These are phyloP conservation scores for Cadophora malorum DNA, from an alignment of 2,329 filamentous ascomycete species.

Conservation along the genomic window DNA sequence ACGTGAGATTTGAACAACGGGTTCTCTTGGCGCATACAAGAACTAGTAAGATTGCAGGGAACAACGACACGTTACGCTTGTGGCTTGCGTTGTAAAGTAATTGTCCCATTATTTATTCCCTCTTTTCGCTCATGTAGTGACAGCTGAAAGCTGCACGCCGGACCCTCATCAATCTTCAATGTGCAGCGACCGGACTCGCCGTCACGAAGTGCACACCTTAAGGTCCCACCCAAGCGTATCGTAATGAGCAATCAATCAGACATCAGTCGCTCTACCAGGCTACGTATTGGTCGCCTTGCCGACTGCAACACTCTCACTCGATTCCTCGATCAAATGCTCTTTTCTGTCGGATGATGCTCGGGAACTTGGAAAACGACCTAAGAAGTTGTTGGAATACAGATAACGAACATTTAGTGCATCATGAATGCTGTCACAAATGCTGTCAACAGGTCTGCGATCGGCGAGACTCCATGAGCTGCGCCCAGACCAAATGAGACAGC, in stretches of 20 bases:
- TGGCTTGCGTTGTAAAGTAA: not conserved
- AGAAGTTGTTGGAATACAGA: slow-evolving; percentile 38
- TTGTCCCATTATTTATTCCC: not conserved
- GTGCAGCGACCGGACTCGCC: not conserved
- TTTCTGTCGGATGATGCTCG: slow-evolving; percentile 29
- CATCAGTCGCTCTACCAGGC: not conserved
- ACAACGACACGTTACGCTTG: not conserved
- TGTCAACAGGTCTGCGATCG: slow-evolving; percentile 56
- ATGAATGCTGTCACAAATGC: too few species aligned
- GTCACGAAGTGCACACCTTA: not conserved
- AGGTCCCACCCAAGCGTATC: not conserved
- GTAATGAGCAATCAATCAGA: not conserved
- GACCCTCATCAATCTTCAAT: not conserved
- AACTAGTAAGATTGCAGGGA: not conserved
- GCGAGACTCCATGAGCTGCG: slow-evolving; percentile 50
- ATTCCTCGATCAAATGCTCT: slow-evolving; percentile 8
- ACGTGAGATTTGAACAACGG: not conserved
- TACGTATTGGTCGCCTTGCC: not conserved
- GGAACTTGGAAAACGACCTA: slow-evolving; percentile 28
- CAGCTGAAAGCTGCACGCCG: not conserved
- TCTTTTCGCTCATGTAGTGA: not conserved
- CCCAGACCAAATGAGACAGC: slow-evolving; percentile 56
- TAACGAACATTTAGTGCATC: slow-evolving; percentile 56
- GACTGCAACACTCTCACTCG: not conserved
- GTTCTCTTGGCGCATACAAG: not conserved